Evolutionary conservation across 495 filamentous ascomycete genomes (phyloP), one percentile per base, ranked within the genome.

Genomic region (Trichoderma asperelloides): DNA sequence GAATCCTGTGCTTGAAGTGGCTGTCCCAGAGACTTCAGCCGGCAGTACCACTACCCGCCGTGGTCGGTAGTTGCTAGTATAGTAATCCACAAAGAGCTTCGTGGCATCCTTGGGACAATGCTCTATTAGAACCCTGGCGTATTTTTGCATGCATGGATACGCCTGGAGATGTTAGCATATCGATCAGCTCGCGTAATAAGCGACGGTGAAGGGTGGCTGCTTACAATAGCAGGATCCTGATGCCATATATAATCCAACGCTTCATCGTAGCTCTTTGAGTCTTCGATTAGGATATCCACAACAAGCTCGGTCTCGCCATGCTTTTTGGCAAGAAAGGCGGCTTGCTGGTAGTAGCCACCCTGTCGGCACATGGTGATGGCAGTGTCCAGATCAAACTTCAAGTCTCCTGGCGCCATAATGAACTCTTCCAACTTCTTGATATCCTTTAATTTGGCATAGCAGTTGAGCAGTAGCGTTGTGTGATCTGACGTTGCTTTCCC

Each of bases 281-380:
- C 93, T 74, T 98, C 95, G 51, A 98, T 93, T 65, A 98, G 74
- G 49, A 98, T 96, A 74, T 96, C 92, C 12, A 98, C 88, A 2
- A 98, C 95, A 67, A 97, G 83, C 40, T 96, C 93, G 71, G 95
- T 91, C 73, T 98, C 96, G 7, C 90, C 87, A 73, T 98, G 93
- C 73, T 97, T 96, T 66, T 92, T 91, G 13, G 95, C 94, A 62
- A 98, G 84, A 73, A 95, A 98, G 2, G 95, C 96, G 9, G 95
- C 95, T 78, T 98, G 95, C 69, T 97, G 91, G 73, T 88, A 94
- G 75, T 98, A 98, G n/a, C 96, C 93, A 27, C 93, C 96, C 78
- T 98, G 95, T 21, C 96, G 87, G 71, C 95, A 98, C 95, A 98
- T 98, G 5, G 89, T 86, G 64, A 98, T 98, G 2, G 96, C 96